phyloP scores from a whole-genome alignment of 148 eudicot species.

The Fagopyrum tataricum region DNA sequence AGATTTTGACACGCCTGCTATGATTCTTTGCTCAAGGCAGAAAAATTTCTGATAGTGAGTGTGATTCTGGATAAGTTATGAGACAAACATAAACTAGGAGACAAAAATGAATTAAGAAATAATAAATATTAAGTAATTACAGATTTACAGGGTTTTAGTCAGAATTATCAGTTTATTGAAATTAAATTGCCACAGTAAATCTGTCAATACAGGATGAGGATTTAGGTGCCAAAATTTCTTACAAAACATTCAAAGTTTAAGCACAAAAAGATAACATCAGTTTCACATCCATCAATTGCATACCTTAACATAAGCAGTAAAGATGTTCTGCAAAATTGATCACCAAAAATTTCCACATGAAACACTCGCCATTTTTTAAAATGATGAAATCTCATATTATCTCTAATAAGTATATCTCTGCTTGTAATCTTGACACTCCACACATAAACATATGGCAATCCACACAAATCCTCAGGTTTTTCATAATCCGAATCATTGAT shows the following conservation, averaged over 20 bases:
- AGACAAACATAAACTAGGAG: too few species aligned
- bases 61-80: background rate
- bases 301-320: background rate
- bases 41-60: background rate
- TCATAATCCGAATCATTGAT: slow-evolving; percentile 44
- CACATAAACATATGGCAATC: slow-evolving; percentile 62
- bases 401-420: slow-evolving; percentile 50
- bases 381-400: slow-evolving; percentile 61
- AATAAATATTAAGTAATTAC: background rate
- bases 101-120: background rate
- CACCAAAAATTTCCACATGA: slow-evolving; percentile 40
- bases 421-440: slow-evolving; percentile 40
- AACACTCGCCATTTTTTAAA: slow-evolving; percentile 45
- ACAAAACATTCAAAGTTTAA: background rate
- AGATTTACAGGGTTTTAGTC: background rate
- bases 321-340: background rate
- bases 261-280: background rate
- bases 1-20: background rate
- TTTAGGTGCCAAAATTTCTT: background rate
- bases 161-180: background rate
- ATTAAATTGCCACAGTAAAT: background rate
- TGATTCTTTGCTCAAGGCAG: background rate
- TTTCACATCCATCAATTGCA: background rate
- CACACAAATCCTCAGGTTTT: slow-evolving; percentile 60
- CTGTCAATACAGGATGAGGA: background rate